A percentile compares a stretch with the other conserved stretches of the same genome.
These are phyloP conservation scores for Thinopyrum elongatum DNA, from an alignment of 176 grass and related monocot species.

Conservation along the genomic window DNA sequence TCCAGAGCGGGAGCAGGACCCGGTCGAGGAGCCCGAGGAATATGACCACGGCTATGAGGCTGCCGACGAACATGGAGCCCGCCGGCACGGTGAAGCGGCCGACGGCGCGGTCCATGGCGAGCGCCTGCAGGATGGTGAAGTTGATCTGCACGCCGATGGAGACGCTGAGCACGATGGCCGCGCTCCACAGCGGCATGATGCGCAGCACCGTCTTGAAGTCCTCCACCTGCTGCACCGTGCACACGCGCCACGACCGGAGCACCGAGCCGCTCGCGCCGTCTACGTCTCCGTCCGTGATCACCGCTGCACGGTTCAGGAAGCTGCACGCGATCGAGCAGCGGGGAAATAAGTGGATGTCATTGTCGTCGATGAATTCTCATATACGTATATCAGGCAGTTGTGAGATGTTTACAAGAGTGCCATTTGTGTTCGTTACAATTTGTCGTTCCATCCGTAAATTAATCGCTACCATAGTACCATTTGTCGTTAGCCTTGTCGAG, in stretches of 20 bases:
- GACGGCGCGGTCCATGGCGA: conserved; percentile 62
- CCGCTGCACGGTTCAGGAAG: conserved; percentile 60
- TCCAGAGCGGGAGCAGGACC: conserved; percentile 42
- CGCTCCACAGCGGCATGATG: conserved; percentile 57
- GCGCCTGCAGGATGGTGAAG: conserved; percentile 56
- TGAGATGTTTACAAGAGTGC: no score
- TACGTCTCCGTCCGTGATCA: conserved; percentile 48
- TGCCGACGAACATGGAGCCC: conserved; percentile 35
- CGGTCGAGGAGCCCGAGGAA: conserved; percentile 57
- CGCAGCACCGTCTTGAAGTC: conserved; percentile 58
- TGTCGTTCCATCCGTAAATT: background rate
- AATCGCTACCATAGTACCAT: background rate
- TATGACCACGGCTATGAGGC: conserved; percentile 15
- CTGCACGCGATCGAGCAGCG: background rate
- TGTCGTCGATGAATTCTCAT: background rate
- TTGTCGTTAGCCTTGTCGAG: background rate
- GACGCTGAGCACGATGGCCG: conserved; percentile 43
- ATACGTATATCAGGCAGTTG: no score
- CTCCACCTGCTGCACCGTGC: conserved; percentile 67
- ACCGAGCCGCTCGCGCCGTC: background rate
- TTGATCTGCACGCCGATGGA: conserved; percentile 55
- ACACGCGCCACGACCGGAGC: conserved; percentile 43
- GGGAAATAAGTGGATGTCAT: background rate
- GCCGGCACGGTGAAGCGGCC: conserved; percentile 56
- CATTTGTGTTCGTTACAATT: background rate